Evolutionary conservation across 2,329 filamentous ascomycete genomes (phyloP), one percentile per base, ranked within the genome.

Genomic region (Aspergillus latus): DNA sequence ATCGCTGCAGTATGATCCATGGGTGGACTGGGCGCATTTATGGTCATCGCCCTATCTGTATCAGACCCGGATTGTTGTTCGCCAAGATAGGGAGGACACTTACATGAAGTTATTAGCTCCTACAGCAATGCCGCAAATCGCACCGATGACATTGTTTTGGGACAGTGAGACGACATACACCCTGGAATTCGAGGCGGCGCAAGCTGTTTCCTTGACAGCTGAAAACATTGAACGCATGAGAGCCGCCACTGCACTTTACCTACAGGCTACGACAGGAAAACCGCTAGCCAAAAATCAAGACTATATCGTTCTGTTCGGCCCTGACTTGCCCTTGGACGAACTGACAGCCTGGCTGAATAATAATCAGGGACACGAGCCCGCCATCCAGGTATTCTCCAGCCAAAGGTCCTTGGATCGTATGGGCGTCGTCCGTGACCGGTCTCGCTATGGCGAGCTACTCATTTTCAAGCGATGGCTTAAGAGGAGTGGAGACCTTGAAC

Each of bases 1-100:
- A 3, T 59, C 62, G 2, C 65, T 61, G 6, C 68, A 72, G 51
- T 67, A 66, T 54, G 70, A 72, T 43, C 69, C 70, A 0, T 71
- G 63, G 61, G 46, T 63, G 32, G 65, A 68, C 8, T 61, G 69
- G 53, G 66, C 70, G 8, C 56, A 60, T 9, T 64, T 57, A 2
- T 71, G 69, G 68, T 56, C 51, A n/a, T 59, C 56, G 1, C 56
- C 66, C 3, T 52, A 65, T 3, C 34, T 64, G 5, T 62, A 70
- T 44, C 60, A 59, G 37, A 67, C 59, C 16, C 60, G 60, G 5
- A 62, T 72, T 8, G 57, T 36, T 1, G 54, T 72, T 4, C 50
- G 44, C 2, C 50, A 57, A 2, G 55, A 65, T 13, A 64, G 59
- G 1, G 42, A 61, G 3, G 55, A 64, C 16, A 28, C 68, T 26